A percentile compares a stretch with the other conserved stretches of the same genome.
phyloP scores from a whole-genome alignment of 176 grass and related monocot genomes.

The Zizania latifolia region DNA sequence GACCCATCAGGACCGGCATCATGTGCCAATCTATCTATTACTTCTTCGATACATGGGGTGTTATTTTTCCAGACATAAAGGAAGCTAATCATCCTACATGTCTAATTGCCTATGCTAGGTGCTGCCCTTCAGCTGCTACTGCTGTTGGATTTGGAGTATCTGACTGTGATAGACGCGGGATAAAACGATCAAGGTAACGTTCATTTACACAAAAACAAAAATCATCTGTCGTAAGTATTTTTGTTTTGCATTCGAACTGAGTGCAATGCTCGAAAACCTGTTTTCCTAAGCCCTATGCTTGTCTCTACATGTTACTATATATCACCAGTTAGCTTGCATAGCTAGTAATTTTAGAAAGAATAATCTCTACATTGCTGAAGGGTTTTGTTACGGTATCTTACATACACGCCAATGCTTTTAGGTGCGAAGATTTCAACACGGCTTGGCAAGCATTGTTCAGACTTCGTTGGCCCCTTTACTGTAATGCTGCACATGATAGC shows the following conservation, averaged over 20 bases:
- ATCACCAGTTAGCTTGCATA: too few species aligned
- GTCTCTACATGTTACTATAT: too few species aligned
- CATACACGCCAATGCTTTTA: not conserved
- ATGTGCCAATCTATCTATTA: not conserved
- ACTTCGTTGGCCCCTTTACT: slow-evolving; percentile 29
- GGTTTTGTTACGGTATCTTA: not conserved
- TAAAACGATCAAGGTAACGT: slow-evolving; percentile 46
- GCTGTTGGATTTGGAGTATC: not conserved
- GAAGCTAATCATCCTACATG: not conserved
- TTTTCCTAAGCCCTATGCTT: not conserved
- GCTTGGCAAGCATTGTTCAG: slow-evolving; percentile 49
- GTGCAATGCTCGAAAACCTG: not conserved
- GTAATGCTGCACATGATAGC: not conserved
- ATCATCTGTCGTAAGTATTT: not conserved
- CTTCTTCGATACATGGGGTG: not conserved
- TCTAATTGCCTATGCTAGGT: slow-evolving; percentile 4
- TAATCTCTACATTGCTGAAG: not conserved
- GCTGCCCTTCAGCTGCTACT: not conserved
- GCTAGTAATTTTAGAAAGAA: not conserved
- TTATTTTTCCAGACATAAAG: not conserved
- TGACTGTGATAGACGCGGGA: slow-evolving; percentile 5
- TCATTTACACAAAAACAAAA: not conserved
- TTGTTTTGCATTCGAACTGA: not conserved
- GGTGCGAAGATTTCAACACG: slow-evolving; percentile 48
- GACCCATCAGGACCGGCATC: not conserved